Base-by-base conservation (phyloP, 2,329 filamentous ascomycete genomes). In the Apiospora rasikravindrae region DNA sequence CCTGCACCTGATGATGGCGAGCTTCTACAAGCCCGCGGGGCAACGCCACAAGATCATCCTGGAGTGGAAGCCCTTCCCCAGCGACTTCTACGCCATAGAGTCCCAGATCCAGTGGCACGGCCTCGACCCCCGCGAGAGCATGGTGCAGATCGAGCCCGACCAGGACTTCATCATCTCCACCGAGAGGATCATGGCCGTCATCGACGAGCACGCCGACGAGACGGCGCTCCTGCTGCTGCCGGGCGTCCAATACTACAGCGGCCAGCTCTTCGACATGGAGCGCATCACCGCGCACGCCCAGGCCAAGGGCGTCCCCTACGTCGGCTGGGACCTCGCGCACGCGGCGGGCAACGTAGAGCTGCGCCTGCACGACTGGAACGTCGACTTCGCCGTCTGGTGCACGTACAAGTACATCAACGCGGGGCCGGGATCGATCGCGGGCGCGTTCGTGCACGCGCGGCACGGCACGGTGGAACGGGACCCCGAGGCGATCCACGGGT, bases 341-440 rank as follows among this genome's bases (percentile, higher is more conserved):
- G 94, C 94, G 0, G 93, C 89, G 29, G 95, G 95, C 44, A 98
- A 98, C 78, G 93, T 97, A 1, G 90, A 93, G 53, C 83, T 98
- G 24, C 83, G 86, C 72, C 86, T 98, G 26, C 94, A 97, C 81
- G 93, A 96, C 77, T 98, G 95, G 95, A 88, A 93, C 76, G 94
- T 97, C 45, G 95, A 98, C 81, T 97, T 97, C 78, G 95, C 95
- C 22, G 93, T 89, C 70, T 98, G 95, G 95, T 98, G 95, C 82
- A 95, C 92, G 24, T 98, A 98, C 87, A 98, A 98, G 84, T 98
- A 98, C 84, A 88, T 97, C 80, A 97, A 97, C 80, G 91, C 91
- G 37, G 95, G 95, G 0, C 94, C 95, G 0, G 95, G 95, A 4
- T 88, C 91, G 22, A 97, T 97, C 74, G 94, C 90, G 0, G 94